phyloP scores from a whole-genome alignment of 1,284 basidiomycete species.

The Athelia psychrophila region DNA sequence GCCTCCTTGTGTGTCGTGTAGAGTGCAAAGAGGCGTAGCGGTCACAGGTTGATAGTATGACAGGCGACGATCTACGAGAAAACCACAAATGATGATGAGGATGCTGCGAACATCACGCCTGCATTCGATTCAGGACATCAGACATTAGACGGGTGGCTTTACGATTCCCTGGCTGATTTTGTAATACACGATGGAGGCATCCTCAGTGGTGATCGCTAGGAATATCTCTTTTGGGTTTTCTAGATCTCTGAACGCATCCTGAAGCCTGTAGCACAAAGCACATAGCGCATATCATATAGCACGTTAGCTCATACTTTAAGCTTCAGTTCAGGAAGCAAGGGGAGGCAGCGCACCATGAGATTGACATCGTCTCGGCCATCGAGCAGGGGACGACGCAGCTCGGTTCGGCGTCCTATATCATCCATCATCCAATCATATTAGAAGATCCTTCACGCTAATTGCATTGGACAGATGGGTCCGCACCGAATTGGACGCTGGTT shows the following conservation, averaged over 20 bases:
- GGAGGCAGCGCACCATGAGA: constrained; percentile 30
- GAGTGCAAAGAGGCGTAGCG: too few relatives aligned
- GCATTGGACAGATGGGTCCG: neutral
- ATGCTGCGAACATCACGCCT: too few relatives aligned
- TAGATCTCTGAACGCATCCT: constrained; percentile 50
- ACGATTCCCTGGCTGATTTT: constrained; percentile 72
- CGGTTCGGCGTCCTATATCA: constrained; percentile 31
- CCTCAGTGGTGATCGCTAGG: constrained; percentile 69
- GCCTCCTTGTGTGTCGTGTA: too few relatives aligned
- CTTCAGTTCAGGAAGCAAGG: too few relatives aligned
- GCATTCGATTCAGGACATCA: neutral
- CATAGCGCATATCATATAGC: too few relatives aligned
- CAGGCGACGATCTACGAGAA: too few relatives aligned
- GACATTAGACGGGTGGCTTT: constrained; percentile 58
- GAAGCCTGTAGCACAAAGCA: constrained; percentile 42
- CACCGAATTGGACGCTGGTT: constrained; percentile 51
- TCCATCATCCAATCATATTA: too few relatives aligned
- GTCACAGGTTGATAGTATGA: too few relatives aligned
- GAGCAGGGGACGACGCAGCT: constrained; percentile 66
- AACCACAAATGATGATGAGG: too few relatives aligned
- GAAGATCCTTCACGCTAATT: too few relatives aligned
- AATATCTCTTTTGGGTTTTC: constrained; percentile 51
- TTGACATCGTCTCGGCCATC: constrained; percentile 61
- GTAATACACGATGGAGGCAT: constrained; percentile 81
- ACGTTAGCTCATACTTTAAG: too few relatives aligned